phyloP scores from a whole-genome alignment of 495 filamentous ascomycete genomes.

The Elaphomyces granulatus region DNA sequence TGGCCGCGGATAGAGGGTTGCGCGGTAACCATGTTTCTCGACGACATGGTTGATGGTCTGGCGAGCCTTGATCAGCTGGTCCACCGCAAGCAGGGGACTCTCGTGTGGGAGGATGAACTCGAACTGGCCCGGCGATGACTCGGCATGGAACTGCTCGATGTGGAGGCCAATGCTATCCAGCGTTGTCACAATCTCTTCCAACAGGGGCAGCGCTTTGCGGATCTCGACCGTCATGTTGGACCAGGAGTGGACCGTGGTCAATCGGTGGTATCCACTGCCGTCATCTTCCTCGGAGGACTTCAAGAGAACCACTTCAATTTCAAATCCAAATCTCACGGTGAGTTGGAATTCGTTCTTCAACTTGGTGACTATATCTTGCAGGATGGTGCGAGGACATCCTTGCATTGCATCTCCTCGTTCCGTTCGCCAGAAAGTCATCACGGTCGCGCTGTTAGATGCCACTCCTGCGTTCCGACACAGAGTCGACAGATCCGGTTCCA shows the following conservation, averaged over 20 bases:
- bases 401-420: conserved; percentile 23
- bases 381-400: conserved; percentile 44
- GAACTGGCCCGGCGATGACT: conserved; percentile 61
- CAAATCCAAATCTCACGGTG: conserved; percentile 57
- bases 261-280: conserved; percentile 6
- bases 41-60: conserved; percentile 43
- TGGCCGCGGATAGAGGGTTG: conserved; percentile 69
- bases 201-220: conserved; percentile 32
- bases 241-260: conserved; percentile 36
- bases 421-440: conserved; percentile 41
- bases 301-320: conserved; percentile 70
- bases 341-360: conserved; percentile 26
- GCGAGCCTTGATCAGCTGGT: conserved; percentile 57
- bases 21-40: conserved; percentile 36
- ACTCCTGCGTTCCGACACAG: conserved; percentile 39
- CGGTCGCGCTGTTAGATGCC: conserved; percentile 33
- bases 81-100: conserved; percentile 52
- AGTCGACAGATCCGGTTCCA: conserved; percentile 46
- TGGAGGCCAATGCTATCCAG: conserved; percentile 48
- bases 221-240: conserved; percentile 29
- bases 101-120: conserved; percentile 61
- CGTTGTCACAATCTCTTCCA: conserved; percentile 46
- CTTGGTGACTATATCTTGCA: conserved; percentile 36
- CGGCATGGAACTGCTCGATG: conserved; percentile 64
- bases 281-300: conserved; percentile 10